Conservation (phyloP, 352 stramenopile species). For the Phytophthora litchii region DNA sequence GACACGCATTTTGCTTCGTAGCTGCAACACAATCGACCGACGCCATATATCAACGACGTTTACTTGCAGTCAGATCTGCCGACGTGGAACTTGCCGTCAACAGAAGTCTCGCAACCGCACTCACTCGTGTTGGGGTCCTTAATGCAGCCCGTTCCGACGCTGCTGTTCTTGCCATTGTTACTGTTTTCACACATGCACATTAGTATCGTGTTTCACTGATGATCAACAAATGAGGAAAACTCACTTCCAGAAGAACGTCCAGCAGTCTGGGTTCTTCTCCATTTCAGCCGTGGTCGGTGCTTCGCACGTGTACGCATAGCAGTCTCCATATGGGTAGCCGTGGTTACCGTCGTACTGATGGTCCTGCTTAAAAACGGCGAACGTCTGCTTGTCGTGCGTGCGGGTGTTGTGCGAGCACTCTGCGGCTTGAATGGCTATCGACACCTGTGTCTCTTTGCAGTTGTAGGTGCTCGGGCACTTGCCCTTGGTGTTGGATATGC, state of each 20-base stretch:
- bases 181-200: slow-evolving; percentile 21
- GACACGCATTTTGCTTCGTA: neutral
- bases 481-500: slow-evolving; percentile 28
- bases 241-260: slow-evolving; percentile 50
- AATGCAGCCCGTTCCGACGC: slow-evolving; percentile 39
- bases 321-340: slow-evolving; percentile 38
- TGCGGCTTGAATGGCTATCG: slow-evolving; percentile 38
- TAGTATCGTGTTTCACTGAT: slow-evolving; percentile 3
- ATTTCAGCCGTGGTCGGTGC: slow-evolving; percentile 10
- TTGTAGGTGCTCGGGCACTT: slow-evolving; percentile 30
- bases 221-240: slow-evolving; percentile 2
- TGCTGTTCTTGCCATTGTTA: slow-evolving; percentile 16
- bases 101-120: slow-evolving; percentile 42
- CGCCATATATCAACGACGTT: slow-evolving; percentile 11
- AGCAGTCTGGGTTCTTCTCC: slow-evolving; percentile 30
- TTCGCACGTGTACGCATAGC: slow-evolving; percentile 37
- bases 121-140: slow-evolving; percentile 23
- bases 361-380: slow-evolving; percentile 37
- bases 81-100: slow-evolving; percentile 33
- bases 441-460: slow-evolving; percentile 24
- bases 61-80: slow-evolving; percentile 34
- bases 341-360: slow-evolving; percentile 43
- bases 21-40: neutral
- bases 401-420: slow-evolving; percentile 49
- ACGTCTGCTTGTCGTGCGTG: slow-evolving; percentile 34